A percentile compares a stretch with the other conserved stretches of the same genome.
Conservation (phyloP, 495 filamentous ascomycete genomes). For the Aspergillus panamensis region DNA sequence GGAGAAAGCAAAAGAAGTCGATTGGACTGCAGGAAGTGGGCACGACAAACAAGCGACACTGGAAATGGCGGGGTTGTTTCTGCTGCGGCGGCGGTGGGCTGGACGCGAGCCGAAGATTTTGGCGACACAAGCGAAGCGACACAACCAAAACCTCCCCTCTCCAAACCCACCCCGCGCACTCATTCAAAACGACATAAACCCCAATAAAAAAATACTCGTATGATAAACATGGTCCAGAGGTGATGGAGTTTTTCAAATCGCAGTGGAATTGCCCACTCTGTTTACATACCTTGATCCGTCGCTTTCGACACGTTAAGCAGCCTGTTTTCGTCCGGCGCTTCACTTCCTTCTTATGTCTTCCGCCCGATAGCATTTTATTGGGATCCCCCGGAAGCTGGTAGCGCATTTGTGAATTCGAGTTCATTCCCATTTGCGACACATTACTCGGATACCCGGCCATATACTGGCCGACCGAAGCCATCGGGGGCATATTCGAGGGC, state of each 20-base stretch:
- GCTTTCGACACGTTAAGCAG: constrained; percentile 93
- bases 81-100: constrained; percentile 28
- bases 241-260: background rate
- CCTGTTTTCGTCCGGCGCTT: constrained; percentile 98
- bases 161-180: constrained; percentile 11
- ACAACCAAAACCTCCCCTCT: constrained; percentile 26
- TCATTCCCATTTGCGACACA: constrained; percentile 36
- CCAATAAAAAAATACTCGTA: background rate
- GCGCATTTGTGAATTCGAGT: constrained; percentile 40
- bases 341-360: constrained; percentile 96
- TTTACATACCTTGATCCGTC: constrained; percentile 91
- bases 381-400: constrained; percentile 41
- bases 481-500: constrained; percentile 43
- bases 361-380: constrained; percentile 68
- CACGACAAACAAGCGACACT: constrained; percentile 22
- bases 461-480: constrained; percentile 45
- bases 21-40: constrained; percentile 20
- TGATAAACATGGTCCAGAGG: background rate
- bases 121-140: constrained; percentile 44
- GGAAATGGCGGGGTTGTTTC: constrained; percentile 38
- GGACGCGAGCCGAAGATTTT: constrained; percentile 29
- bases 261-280: constrained; percentile 8
- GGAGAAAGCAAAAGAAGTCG: constrained; percentile 1
- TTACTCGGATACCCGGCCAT: constrained; percentile 43
- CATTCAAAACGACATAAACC: constrained; percentile 13